Evolutionary conservation across 179 eudicot species (phyloP), one percentile per base, ranked within the genome.

Genomic region (Gypsophila paniculata): DNA sequence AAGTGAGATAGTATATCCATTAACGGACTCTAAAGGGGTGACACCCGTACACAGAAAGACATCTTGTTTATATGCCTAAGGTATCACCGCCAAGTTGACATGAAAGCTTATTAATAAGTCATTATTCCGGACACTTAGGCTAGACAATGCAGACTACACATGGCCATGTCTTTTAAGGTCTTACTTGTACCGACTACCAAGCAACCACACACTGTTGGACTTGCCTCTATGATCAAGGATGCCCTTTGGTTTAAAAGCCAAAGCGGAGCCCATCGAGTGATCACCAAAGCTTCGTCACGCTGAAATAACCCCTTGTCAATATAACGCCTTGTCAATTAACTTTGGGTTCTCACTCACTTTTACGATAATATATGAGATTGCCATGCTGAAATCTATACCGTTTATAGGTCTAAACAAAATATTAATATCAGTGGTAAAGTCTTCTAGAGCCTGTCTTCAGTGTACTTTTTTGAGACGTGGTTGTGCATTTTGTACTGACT

Each of bases 291-390:
- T 29, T 29, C 4, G 34, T 29, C 34, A 29, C 34, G n/a, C n/a
- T n/a, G n/a, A n/a, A n/a, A n/a, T n/a, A n/a, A n/a, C n/a, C n/a
- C n/a, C n/a, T n/a, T n/a, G n/a, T n/a, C n/a, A n/a, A n/a, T n/a
- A n/a, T n/a, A n/a, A n/a, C n/a, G n/a, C 21, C 59, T 54, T 54
- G 59, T 54, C 59, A 54, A 54, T 54, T 22, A 54, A 54, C 59
- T 21, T 12, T 22, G 63, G 4, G 34, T 59, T 59, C 17, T 59
- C 63, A 26, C 23, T 59, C 63, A 22, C 5, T 59, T 59, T 59
- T 59, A 22, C 19, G 6, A 59, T 59, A 26, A 59, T 23, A 59
- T 23, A 59, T 59, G 19, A 59, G 14, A 59, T 12, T 59, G 25
- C 32, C 34, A 22, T 59, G 63, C 63, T 59, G 25, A 59, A 59